These are phyloP conservation scores for Pestalotiopsis sp. DNA, from an alignment of 2,329 filamentous ascomycete genomes.

Conservation along the genomic window DNA sequence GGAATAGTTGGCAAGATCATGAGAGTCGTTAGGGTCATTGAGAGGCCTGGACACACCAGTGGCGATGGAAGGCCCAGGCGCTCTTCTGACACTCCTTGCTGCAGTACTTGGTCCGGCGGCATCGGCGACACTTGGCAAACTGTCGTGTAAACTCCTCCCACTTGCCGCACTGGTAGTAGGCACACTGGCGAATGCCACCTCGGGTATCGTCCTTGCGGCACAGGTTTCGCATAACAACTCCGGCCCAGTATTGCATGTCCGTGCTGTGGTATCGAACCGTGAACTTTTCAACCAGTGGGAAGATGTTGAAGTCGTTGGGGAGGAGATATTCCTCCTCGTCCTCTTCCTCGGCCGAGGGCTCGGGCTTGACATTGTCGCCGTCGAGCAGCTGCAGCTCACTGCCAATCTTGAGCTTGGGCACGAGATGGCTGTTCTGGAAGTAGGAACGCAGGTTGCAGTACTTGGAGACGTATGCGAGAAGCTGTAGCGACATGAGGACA, in stretches of 20 bases:
- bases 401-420: constrained; percentile 88
- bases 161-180: constrained; percentile 96
- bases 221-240: constrained; percentile 97
- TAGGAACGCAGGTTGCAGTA: constrained; percentile 96
- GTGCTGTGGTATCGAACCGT: constrained; percentile 92
- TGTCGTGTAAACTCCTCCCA: constrained; percentile 97
- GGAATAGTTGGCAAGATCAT: constrained; percentile 16
- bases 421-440: constrained; percentile 92
- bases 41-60: constrained; percentile 87
- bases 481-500: constrained; percentile 94
- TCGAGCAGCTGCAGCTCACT: constrained; percentile 82
- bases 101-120: constrained; percentile 97
- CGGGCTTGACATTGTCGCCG: constrained; percentile 55
- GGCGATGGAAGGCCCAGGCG: constrained; percentile 96
- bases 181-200: constrained; percentile 94
- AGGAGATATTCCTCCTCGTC: constrained; percentile 86
- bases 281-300: constrained; percentile 97
- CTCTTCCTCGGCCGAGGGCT: constrained; percentile 50
- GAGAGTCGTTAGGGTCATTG: constrained; percentile 31
- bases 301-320: constrained; percentile 96
- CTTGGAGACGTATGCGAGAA: constrained; percentile 96
- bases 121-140: constrained; percentile 96
- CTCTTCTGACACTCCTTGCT: constrained; percentile 99
- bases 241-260: constrained; percentile 99
- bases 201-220: constrained; percentile 96